These are phyloP conservation scores for Lipomyces lipofer DNA, from an alignment of 805 yeast genomes.

Conservation along the genomic window DNA sequence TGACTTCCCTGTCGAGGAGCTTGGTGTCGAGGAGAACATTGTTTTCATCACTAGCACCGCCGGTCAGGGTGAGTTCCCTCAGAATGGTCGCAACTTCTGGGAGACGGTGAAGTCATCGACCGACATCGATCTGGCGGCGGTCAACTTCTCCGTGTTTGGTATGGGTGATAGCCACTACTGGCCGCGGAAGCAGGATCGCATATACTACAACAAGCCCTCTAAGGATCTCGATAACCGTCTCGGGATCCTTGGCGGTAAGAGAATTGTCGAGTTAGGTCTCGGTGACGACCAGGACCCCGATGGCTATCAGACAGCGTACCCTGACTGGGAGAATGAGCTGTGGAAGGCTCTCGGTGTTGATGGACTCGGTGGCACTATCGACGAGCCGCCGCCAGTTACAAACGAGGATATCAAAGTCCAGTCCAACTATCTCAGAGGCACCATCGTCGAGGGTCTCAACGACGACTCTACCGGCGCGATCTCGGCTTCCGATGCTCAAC, in stretches of 20 bases:
- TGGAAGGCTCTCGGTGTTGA: constrained; percentile 93
- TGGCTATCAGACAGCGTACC: constrained; percentile 89
- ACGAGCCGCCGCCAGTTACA: constrained; percentile 86
- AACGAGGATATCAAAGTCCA: constrained; percentile 93
- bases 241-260: constrained; percentile 68
- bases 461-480: constrained; percentile 90
- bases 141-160: constrained; percentile 67
- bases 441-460: constrained; percentile 79
- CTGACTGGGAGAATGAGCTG: constrained; percentile 76
- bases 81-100: constrained; percentile 77
- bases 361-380: constrained; percentile 75
- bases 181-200: constrained; percentile 96
- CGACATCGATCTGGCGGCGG: constrained; percentile 62
- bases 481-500: constrained; percentile 84
- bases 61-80: constrained; percentile 87
- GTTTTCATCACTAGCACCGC: constrained; percentile 73
- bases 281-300: constrained; percentile 99
- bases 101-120: constrained; percentile 62
- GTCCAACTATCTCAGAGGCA: constrained; percentile 87
- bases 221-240: constrained; percentile 69
- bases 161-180: constrained; percentile 85
- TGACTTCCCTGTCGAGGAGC: constrained; percentile 69
- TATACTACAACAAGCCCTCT: constrained; percentile 90
- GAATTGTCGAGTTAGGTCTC: constrained; percentile 71
- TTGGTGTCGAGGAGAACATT: constrained; percentile 68